Evolutionary conservation across 2,329 filamentous ascomycete genomes (phyloP), one percentile per base, ranked within the genome.

Genomic region (Arthrobotrys pseudoclavata): DNA sequence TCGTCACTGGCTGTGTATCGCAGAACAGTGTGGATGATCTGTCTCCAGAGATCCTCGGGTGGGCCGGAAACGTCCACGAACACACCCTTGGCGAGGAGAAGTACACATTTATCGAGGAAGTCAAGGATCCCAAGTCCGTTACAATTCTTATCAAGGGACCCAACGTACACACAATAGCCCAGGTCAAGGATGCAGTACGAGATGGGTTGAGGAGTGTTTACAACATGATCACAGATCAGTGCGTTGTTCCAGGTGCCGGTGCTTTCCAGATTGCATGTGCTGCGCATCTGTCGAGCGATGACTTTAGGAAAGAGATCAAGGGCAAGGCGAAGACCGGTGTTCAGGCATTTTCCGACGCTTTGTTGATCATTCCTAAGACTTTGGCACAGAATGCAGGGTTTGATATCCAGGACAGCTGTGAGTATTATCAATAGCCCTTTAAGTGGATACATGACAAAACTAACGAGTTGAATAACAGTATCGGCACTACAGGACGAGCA

Each of bases 201-300:
- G 96, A 99, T 83, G 96, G 96, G 79, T 88, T 99, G 81, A 90
- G 96, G 83, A 97, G 93, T 83, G 96, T 98, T 61, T 98, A 97
- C 89, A 99, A 99, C 87, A 97, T 97, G 88, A 98, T 99, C 84
- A 95, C 98, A n/a, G 96, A 99, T 84, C 90, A 91, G 85, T 95
- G 92, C 81, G 96, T 99, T 20, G 93, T 99, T 26, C 96, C 96
- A 0, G 96, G 96, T 74, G 96, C 90, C 72, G 96, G 96, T 82
- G 93, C 96, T 61, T 99, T 97, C 89, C 96, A 99, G 85, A 91
- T 99, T 53, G 94, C 96, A 34, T 97, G 93, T 81, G 93, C 94
- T 24, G 88, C 90, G 55, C 94, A 97, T 84, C 87, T 99, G 79
- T 92, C 91, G 84, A 94, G 93, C 80, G 93, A 97, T 82, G 89